Conservation (phyloP, 306 rosid genomes). For the Sicyos edulis region DNA sequence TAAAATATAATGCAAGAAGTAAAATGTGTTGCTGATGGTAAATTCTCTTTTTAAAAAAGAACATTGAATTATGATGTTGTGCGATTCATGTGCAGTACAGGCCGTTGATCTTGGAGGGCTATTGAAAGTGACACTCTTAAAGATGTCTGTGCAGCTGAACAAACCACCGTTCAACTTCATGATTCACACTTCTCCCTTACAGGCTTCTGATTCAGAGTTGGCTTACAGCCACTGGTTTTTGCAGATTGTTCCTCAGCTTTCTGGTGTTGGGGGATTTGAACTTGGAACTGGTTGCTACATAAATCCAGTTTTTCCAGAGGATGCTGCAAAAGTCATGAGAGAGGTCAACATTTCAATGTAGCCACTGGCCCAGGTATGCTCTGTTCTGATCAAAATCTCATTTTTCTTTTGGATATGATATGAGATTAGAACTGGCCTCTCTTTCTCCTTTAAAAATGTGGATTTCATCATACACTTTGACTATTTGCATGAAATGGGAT, state of each 20-base stretch:
- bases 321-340: slow-evolving; percentile 72
- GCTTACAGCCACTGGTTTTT: slow-evolving; percentile 66
- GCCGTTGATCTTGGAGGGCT: slow-evolving; percentile 72
- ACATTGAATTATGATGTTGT: background rate
- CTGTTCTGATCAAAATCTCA: slow-evolving; percentile 1
- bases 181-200: slow-evolving; percentile 65
- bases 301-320: slow-evolving; percentile 79
- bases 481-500: background rate
- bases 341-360: slow-evolving; percentile 38
- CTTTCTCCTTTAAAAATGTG: background rate
- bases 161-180: slow-evolving; percentile 72
- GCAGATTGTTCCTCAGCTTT: slow-evolving; percentile 73
- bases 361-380: background rate
- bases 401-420: background rate
- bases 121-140: slow-evolving; percentile 57
- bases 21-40: too few relatives aligned
- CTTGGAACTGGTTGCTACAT: slow-evolving; percentile 75
- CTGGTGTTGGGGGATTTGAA: slow-evolving; percentile 62
- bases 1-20: too few relatives aligned
- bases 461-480: background rate
- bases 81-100: slow-evolving; percentile 34
- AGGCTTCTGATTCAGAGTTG: slow-evolving; percentile 33
- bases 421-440: background rate
- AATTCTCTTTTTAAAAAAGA: too few relatives aligned
- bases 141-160: slow-evolving; percentile 67